Evolutionary conservation across 202 grass and related monocot genomes (phyloP), one percentile per base, ranked within the genome.

Genomic region (Digitaria exilis): DNA sequence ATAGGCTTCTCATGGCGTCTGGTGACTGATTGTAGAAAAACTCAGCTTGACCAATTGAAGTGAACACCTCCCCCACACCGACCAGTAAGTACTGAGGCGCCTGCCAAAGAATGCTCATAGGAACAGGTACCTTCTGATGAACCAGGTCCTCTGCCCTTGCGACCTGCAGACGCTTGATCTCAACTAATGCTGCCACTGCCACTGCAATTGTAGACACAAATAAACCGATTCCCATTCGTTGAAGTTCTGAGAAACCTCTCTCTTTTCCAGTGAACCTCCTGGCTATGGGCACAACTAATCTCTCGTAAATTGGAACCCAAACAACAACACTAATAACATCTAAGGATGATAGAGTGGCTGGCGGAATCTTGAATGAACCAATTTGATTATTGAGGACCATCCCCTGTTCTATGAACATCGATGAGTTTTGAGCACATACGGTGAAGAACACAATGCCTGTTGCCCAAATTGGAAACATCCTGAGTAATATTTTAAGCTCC

Each of bases 21-120:
- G 87, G 90, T 69, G 87, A 92, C 71, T 89, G 83, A 44, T 92
- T 86, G 55, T 92, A 92, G 87, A 92, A 92, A 73, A 86, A 88
- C 52, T 93, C 88, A 26, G 88, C 80, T 79, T 93, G 91, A 18
- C 91, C 91, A 4, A 93, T 90, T 71, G 88, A 79, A 54, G 87
- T 82, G 76, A 90, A 93, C 49, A 93, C 88, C 76, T 93, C 91
- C 1, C 82, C 88, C 10, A 86, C 42, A 5, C 90, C 90, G 19
- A 93, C 46, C 59, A 93, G 58, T 45, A 93, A 55, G 73, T 93
- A 93, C 60, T 90, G 90, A 45, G 87, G 88, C 56, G 87, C 83
- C 65, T 90, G 90, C 90, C 90, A 86, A 61, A 92, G 72, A 52
- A 92, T 92, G 87, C 90, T 89, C 80, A 89, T 84, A 26, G 83